Evolutionary conservation across 768 basidiomycete genomes (phyloP), one percentile per base, ranked within the genome.

Genomic region (Mycena leptocephala): DNA sequence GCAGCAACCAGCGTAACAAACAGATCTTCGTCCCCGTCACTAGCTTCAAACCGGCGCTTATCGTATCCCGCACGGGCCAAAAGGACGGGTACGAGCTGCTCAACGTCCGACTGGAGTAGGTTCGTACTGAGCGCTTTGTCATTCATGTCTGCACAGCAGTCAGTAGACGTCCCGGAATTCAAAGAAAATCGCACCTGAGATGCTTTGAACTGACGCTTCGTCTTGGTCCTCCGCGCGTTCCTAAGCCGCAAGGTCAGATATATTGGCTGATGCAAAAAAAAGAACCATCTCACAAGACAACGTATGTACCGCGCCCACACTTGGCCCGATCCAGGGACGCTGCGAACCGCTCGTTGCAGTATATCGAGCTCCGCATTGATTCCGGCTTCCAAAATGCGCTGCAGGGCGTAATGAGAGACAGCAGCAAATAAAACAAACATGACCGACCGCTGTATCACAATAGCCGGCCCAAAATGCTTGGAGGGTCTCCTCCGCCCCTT

Each of bases 261-360:
- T 76, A n/a, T 65, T 63, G 37, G 28, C 20, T 62, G 33, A 59
- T 22, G 11, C n/a, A n/a, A n/a, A n/a, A 5, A 37, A 39, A 28
- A 63, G 51, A 59, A 22, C 41, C 68, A 4, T 80, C 90, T 76
- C 69, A 95, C 96, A 84, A 95, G 79, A 77, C 90, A 90, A 46
- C 94, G 92, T 16, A 97, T 92, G 81, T 95, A 95, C 51, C 92
- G 88, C 7, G 95, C 93, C 93, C 94, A 95, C 20, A 95, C 85
- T 79, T 95, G 94, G 24, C 96, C 96, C 39, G 90, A 95, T 22
- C 88, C 90, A 48, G 96, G 95, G 0, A 93, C 92, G 80, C 95
- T 96, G 72, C 94, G 89, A 13, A 91, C 81, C 14, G 95, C 95
- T 51, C 95, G 87, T 72, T 84, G 85, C 33, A 91, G 87, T 20